A percentile compares a stretch with the other conserved stretches of the same genome.
Evolutionary conservation across 441 rosid genomes (phyloP).

Genomic region (Biscutella auriculata): DNA sequence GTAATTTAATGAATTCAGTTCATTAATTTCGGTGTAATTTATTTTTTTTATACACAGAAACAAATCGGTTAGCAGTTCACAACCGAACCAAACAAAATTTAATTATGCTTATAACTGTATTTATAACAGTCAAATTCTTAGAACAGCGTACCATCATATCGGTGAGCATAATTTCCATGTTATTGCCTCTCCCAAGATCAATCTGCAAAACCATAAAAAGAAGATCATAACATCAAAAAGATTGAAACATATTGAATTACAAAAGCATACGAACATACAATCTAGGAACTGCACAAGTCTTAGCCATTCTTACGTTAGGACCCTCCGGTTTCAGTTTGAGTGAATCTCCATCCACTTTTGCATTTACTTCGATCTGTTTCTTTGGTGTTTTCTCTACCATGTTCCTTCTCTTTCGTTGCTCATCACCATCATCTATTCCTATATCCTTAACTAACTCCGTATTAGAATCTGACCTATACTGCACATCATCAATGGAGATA

Average conservation of each 20-base stretch:
- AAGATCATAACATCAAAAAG: constrained; percentile 17
- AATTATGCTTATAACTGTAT: no score
- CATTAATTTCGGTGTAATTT: no score
- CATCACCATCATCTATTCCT: constrained; percentile 64
- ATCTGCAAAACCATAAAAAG: constrained; percentile 44
- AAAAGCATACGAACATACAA: constrained; percentile 31
- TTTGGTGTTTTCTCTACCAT: constrained; percentile 29
- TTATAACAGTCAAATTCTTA: no score
- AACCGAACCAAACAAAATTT: no score
- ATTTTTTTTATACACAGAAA: no score
- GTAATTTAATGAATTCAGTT: no score
- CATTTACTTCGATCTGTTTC: constrained; percentile 33
- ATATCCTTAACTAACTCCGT: constrained; percentile 70
- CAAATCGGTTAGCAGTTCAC: no score
- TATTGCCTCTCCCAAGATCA: constrained; percentile 93
- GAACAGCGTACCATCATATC: no score
- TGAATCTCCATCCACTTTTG: constrained; percentile 41
- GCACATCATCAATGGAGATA: constrained; percentile 83
- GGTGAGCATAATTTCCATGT: constrained; percentile 99
- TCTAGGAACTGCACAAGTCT: constrained; percentile 57
- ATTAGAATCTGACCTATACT: constrained; percentile 46
- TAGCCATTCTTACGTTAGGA: constrained; percentile 47
- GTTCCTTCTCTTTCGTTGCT: constrained; percentile 22
- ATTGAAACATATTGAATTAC: neutral
- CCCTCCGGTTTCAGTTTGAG: constrained; percentile 48